Conservation (phyloP, 2,329 filamentous ascomycete genomes). For the Paecilomyces variotii region DNA sequence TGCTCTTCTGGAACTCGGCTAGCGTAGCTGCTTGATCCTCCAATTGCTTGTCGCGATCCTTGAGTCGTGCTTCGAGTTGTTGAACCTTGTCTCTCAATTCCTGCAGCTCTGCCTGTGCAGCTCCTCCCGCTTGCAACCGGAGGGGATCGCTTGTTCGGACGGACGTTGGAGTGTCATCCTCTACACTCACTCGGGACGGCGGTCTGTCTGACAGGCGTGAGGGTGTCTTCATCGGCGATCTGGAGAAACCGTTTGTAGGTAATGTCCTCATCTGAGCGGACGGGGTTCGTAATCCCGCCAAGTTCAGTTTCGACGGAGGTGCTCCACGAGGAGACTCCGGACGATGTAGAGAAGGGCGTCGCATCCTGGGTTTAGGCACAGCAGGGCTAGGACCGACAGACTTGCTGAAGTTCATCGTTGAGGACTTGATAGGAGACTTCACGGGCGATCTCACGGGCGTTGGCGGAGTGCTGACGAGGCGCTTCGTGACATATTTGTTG, state of each 20-base stretch:
- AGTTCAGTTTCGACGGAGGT: conserved; percentile 46
- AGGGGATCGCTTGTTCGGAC: conserved; percentile 23
- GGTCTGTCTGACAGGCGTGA: conserved; percentile 32
- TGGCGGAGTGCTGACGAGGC: conserved; percentile 59
- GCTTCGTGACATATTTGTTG: conserved; percentile 55
- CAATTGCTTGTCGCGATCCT: conserved; percentile 80
- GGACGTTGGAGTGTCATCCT: conserved; percentile 25
- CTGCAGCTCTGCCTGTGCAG: conserved; percentile 20
- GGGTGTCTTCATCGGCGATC: conserved; percentile 31
- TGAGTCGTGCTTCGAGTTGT: conserved; percentile 62
- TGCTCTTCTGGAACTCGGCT: conserved; percentile 79
- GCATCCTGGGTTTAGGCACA: conserved; percentile 56
- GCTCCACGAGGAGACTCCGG: conserved; percentile 73
- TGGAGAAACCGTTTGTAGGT: conserved; percentile 38
- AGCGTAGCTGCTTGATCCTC: conserved; percentile 76
- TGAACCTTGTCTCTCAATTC: conserved; percentile 63
- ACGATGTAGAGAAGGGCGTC: conserved; percentile 69
- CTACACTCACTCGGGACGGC: conserved; percentile 30
- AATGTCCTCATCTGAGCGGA: conserved; percentile 34
- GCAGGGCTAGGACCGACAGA: conserved; percentile 64
- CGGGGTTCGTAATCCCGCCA: conserved; percentile 49
- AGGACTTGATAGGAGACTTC: neutral
- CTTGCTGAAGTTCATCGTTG: conserved; percentile 71
- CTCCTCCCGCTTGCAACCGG: conserved; percentile 10
- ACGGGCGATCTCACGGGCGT: conserved; percentile 57